Base-by-base conservation (phyloP, 2,329 filamentous ascomycete species). In the Colletotrichum sp. region DNA sequence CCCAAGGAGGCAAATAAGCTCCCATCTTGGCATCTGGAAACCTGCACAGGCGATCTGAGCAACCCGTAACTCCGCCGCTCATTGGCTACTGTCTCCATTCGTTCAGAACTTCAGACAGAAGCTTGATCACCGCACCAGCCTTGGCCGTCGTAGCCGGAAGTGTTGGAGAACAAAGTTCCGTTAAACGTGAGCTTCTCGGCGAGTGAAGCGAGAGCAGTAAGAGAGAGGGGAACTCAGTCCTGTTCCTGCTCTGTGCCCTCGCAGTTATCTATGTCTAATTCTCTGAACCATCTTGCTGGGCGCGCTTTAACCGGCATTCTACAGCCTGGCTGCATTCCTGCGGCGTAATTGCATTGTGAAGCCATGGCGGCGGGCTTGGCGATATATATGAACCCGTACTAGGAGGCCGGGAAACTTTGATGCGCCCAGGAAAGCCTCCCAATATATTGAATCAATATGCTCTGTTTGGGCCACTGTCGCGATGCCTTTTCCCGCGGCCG, bases 21-120 rank as follows among this genome's bases (percentile, higher is more conserved):
- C 56, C 70, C 69, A 67, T 73, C 70, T 73, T 73, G 73, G 73
- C 73, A 75, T 75, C 73, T 58, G 64, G 64, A 72, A 67, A 58
- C 62, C 28, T 48, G 69, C 43, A 28, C 62, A 28, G 27, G 56
- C 39, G 62, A 66, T 73, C 73, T 60, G 70, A 73, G 70, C 69
- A 43, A 30, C n/a, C 36, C 48, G 43, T 2, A 4, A 10, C 43
- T 7, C 34, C n/a, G 8, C 7, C 39, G n/a, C 22, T 73, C 64
- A 73, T 75, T 75, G 70, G 70, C 27, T 22, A 5, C 43, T 32
- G 27, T 18, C 22, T 15, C 34, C 22, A 18, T 62, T 55, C 27
- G 9, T 30, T 62, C 68, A 43, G 8, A 1, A 43, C 36, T 43
- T 43, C 36, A 55, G 43, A 66, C 58, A 66, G 27, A 67, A 75